Base-by-base conservation (phyloP, 2,329 filamentous ascomycete genomes). In the Microcyclospora pomicola region DNA sequence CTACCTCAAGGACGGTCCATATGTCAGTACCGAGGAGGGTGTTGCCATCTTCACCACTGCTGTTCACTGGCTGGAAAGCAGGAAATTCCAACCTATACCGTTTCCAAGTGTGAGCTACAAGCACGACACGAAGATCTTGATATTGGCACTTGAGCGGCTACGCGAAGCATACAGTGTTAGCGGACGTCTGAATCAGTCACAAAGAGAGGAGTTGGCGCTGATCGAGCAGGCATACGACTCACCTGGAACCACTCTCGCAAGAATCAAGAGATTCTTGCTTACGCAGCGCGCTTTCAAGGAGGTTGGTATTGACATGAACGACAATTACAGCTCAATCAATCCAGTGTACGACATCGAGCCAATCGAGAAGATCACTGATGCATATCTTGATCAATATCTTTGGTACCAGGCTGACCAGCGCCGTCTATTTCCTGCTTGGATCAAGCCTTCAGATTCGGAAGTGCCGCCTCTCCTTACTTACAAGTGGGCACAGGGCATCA, bases 61-160 rank as follows among this genome's bases (percentile, higher is more conserved):
- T 43, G 91, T 98, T 6, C 92, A 98, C 61, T 98, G 91, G 91
- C 71, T 98, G 2, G 91, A 98, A 63, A 95, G 91, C 12, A 77
- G 92, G 50, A 98, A 98, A 61, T 98, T 95, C 59, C 93, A 92
- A 30, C 92, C 91, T 0, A 98, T 98, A 52, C 92, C 92, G 0
- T 98, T 98, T 71, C 91, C 91, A 1, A 94, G 86, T 58, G 91
- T 98, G 31, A 96, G 88, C 2, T 98, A 98, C 71, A 98, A 98
- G 67, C 91, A 98, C 55, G 91, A 98, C 61, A 98, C 91, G 36
- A 98, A 98, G 67, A 98, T 98, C 49, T 69, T 98, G 33, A 98
- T 98, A 50, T 71, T 98, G 42, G 91, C 91, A 1, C 71, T 98
- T 14, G 91, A 98, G 64, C 78, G 91, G 42, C 67, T 98, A 35